Conservation (phyloP, 2,329 filamentous ascomycete species). For the Apiospora koreana region DNA sequence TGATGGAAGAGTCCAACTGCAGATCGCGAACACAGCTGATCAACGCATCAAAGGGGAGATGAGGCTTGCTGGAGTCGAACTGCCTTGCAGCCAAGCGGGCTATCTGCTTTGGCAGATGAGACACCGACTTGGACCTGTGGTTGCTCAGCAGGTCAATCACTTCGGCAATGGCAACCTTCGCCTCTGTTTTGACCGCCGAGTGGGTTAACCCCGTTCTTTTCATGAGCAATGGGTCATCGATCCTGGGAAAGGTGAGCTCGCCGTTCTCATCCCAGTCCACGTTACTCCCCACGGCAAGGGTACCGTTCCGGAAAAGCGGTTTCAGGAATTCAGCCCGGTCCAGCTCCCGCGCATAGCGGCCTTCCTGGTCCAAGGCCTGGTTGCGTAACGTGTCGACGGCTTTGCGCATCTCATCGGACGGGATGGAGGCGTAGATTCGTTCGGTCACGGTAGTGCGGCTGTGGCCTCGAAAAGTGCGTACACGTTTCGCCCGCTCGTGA, state of each 20-base stretch:
- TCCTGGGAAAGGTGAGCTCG: too few species aligned
- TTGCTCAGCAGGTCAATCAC: background rate
- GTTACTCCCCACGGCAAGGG: too few species aligned
- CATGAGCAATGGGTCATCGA: too few species aligned
- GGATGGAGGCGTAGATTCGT: background rate
- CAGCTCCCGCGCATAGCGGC: too few species aligned
- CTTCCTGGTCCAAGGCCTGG: too few species aligned
- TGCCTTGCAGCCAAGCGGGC: accelerated
- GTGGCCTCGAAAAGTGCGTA: background rate
- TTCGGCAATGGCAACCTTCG: background rate
- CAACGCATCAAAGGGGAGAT: background rate
- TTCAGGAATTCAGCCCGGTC: too few species aligned
- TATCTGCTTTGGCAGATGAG: background rate
- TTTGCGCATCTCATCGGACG: background rate
- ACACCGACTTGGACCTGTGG: background rate
- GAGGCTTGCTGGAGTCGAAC: background rate
- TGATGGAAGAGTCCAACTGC: background rate
- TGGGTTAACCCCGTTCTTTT: too few species aligned
- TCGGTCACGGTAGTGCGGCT: background rate
- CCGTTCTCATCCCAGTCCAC: too few species aligned
- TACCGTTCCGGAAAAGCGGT: too few species aligned
- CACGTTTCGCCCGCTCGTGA: too few species aligned
- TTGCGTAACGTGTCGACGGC: too few species aligned
- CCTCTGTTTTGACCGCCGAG: too few species aligned
- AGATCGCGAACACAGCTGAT: background rate